phyloP scores from a whole-genome alignment of 1,284 basidiomycete genomes.

The Trichosporon ovoides region DNA sequence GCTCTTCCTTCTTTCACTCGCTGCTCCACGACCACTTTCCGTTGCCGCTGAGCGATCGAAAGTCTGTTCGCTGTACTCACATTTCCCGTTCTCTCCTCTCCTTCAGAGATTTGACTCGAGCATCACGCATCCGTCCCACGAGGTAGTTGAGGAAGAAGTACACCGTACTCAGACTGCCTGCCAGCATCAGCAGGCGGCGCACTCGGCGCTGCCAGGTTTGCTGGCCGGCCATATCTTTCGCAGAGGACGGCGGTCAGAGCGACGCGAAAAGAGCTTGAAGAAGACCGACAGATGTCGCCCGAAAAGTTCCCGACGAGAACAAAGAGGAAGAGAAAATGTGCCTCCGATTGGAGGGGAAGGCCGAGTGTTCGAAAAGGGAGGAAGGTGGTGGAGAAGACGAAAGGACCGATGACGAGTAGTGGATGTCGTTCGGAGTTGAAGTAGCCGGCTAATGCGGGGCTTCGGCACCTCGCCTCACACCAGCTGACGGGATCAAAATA shows the following conservation, averaged over 20 bases:
- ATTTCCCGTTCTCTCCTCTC: slow-evolving; percentile 35
- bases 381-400: neutral
- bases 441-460: neutral
- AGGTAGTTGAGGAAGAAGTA: slow-evolving; percentile 38
- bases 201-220: slow-evolving; percentile 33
- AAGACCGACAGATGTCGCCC: neutral
- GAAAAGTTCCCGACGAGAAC: neutral
- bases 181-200: slow-evolving; percentile 30
- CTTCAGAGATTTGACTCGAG: slow-evolving; percentile 31
- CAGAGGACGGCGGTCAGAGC: too few species aligned
- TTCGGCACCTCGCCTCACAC: too few species aligned
- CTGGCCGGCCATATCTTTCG: neutral
- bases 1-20: too few species aligned
- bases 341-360: too few species aligned
- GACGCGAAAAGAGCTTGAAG: too few species aligned
- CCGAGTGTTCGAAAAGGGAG: neutral
- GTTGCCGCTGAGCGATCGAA: too few species aligned
- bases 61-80: slow-evolving; percentile 22
- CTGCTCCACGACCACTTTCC: too few species aligned
- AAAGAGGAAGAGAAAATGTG: too few species aligned
- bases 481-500: neutral
- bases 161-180: slow-evolving; percentile 34
- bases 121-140: slow-evolving; percentile 37
- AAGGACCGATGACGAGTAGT: neutral
- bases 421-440: neutral